Conservation (phyloP, 2,329 filamentous ascomycete genomes). For the Fusarium subtropicale region DNA sequence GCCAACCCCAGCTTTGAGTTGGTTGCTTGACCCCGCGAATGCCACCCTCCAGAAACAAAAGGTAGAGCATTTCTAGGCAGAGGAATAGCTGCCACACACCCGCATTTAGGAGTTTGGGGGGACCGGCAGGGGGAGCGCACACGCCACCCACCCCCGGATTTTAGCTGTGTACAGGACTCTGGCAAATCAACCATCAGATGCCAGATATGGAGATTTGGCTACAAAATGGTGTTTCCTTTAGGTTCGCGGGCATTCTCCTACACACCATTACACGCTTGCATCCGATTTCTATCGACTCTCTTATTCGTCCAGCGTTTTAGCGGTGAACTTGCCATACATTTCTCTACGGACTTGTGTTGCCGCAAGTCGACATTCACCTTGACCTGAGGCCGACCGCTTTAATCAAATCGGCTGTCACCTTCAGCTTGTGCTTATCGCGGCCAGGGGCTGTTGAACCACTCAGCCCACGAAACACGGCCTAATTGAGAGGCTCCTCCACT, state of each 20-base stretch:
- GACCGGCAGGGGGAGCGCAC: slow-evolving; percentile 21
- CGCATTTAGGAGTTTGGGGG: slow-evolving; percentile 24
- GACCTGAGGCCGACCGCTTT: slow-evolving; percentile 3
- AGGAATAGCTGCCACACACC: slow-evolving; percentile 24
- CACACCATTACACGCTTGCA: slow-evolving; percentile 33
- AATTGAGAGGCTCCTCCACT: slow-evolving; percentile 20
- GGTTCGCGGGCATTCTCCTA: slow-evolving; percentile 32
- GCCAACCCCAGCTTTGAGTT: slow-evolving; percentile 37
- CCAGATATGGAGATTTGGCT: slow-evolving; percentile 29
- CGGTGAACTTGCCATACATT: slow-evolving; percentile 38
- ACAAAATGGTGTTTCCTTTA: slow-evolving; percentile 29
- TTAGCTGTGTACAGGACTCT: background rate
- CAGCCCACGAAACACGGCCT: slow-evolving; percentile 29
- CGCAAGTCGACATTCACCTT: slow-evolving; percentile 10
- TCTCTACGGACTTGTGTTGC: slow-evolving; percentile 29
- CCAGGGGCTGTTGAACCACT: slow-evolving; percentile 23
- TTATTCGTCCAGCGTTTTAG: slow-evolving; percentile 40
- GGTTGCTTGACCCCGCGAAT: slow-evolving; percentile 32
- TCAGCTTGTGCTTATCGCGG: slow-evolving; percentile 34
- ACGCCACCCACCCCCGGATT: slow-evolving; percentile 41
- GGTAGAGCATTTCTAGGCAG: slow-evolving; percentile 10
- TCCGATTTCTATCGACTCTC: slow-evolving; percentile 31
- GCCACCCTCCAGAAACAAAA: slow-evolving; percentile 34
- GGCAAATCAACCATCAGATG: slow-evolving; percentile 1
- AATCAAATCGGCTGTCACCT: slow-evolving; percentile 29